Base-by-base conservation (phyloP, 108 stramenopile species). In the Cyclotella cryptica region DNA sequence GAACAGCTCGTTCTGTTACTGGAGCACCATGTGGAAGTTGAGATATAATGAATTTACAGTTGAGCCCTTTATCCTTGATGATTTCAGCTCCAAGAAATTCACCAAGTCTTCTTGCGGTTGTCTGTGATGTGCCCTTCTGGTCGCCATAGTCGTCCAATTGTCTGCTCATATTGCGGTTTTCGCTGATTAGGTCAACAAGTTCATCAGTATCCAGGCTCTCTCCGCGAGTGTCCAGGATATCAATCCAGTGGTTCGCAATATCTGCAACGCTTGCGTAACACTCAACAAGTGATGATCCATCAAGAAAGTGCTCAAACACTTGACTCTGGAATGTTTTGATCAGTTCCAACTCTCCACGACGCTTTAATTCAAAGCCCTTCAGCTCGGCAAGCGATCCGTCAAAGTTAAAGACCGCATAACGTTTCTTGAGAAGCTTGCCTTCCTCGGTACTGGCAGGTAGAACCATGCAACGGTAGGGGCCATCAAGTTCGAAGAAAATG, bases 401-500 rank as follows among this genome's bases (percentile, higher is more conserved):
- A 69, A 96, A 95, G 83, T 99, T 98, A 84, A 99, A 99, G 17
- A 99, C 99, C n/a, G 98, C 99, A 75, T 99, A 99, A 21, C 98
- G 89, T 80, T 99, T 99, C 83, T 99, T 99, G 74, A 99, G 84
- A 47, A 99, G 90, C 68, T 94, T 97, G 24, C 99, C 99, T 77
- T 99, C 99, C 84, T 99, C 99, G 5, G 98, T 98, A 67, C 97
- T 97, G 10, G 98, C 93, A 17, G 99, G 99, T 28, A 99, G 79
- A 69, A 99, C 94, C 99, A 99, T 99, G 66, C 94, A 95, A 55
- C 95, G 91, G 85, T 99, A 99, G 1, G 99, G 99, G 19, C 99
- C 99, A 84, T 99, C 99, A 12, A 99, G 92, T 86, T 99, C 99
- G 74, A 99, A 99, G 83, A 97, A 99, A 71, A 99, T 99, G 66